These are phyloP conservation scores for Benincasa hispida DNA, from an alignment of 306 rosid species.

Conservation along the genomic window DNA sequence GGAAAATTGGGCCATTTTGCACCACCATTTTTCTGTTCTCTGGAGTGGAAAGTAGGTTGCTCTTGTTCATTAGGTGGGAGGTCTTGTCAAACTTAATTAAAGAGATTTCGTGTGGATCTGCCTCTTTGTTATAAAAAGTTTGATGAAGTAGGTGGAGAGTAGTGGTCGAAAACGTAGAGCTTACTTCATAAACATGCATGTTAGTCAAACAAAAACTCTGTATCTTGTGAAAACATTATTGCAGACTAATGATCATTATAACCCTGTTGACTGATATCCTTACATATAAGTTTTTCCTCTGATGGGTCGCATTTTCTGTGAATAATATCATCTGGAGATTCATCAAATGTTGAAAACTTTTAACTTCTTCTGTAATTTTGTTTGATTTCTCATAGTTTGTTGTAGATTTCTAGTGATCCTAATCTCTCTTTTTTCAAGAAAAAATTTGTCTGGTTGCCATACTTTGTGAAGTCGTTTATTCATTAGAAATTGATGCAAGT, in stretches of 20 bases:
- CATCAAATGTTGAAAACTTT: not conserved
- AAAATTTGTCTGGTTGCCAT: not conserved
- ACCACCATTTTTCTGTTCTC: not conserved
- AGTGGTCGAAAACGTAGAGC: not conserved
- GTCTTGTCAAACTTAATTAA: conserved; percentile 7
- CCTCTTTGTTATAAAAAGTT: not conserved
- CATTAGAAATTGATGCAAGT: not conserved
- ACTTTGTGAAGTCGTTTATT: not conserved
- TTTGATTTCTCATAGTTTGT: not conserved
- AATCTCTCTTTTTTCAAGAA: not conserved
- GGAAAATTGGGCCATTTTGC: not conserved
- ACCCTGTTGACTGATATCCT: not conserved
- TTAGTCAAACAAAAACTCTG: not conserved
- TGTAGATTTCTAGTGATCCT: not conserved
- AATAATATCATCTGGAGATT: not conserved
- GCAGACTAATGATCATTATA: not conserved
- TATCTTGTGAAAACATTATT: not conserved
- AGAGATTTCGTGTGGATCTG: not conserved
- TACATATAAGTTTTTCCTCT: not conserved
- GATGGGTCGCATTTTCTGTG: not conserved
- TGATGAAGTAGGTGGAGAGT: not conserved
- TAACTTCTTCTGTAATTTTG: not conserved
- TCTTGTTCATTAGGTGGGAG: not conserved
- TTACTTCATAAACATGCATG: not conserved
- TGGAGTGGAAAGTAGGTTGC: not conserved